Conservation (phyloP, 805 yeast species). For the Metschnikowia cubensis region DNA sequence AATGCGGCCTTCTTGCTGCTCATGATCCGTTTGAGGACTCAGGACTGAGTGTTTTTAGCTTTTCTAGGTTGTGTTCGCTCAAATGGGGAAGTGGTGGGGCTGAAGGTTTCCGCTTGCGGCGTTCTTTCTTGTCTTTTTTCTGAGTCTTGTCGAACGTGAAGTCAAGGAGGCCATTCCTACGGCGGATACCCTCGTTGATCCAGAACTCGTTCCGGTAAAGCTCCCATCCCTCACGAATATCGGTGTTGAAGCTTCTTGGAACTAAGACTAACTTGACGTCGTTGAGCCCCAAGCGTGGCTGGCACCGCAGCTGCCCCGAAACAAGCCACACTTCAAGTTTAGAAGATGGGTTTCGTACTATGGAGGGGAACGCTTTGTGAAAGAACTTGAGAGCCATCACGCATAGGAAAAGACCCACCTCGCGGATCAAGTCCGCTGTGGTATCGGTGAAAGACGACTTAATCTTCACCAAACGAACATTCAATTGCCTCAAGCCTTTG, state of each 20-base stretch:
- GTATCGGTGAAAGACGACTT: constrained; percentile 32
- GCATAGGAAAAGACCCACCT: constrained; percentile 29
- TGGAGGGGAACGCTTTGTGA: constrained; percentile 34
- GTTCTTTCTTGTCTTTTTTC: constrained; percentile 38
- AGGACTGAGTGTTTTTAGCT: background rate
- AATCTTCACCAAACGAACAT: constrained; percentile 70
- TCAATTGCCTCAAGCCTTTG: constrained; percentile 81
- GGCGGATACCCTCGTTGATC: constrained; percentile 74
- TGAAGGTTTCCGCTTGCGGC: constrained; percentile 23
- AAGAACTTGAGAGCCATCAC: constrained; percentile 27
- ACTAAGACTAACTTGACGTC: constrained; percentile 79
- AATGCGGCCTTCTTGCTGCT: constrained; percentile 15
- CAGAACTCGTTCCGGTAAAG: constrained; percentile 89
- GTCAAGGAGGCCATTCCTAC: constrained; percentile 38
- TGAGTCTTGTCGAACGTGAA: constrained; percentile 18
- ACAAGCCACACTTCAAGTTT: constrained; percentile 38
- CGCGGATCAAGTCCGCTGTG: constrained; percentile 35
- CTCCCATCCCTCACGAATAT: constrained; percentile 92
- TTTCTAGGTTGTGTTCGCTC: constrained; percentile 10
- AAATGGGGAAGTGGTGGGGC: constrained; percentile 7
- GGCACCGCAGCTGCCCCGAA: constrained; percentile 42
- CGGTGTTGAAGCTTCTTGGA: constrained; percentile 77
- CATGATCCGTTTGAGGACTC: constrained; percentile 16
- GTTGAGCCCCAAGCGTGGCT: constrained; percentile 62
- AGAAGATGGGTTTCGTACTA: constrained; percentile 27